A percentile compares a stretch with the other conserved stretches of the same genome.
phyloP scores from a whole-genome alignment of 176 grass and related monocot species.

The Bonia amplexicaulis region DNA sequence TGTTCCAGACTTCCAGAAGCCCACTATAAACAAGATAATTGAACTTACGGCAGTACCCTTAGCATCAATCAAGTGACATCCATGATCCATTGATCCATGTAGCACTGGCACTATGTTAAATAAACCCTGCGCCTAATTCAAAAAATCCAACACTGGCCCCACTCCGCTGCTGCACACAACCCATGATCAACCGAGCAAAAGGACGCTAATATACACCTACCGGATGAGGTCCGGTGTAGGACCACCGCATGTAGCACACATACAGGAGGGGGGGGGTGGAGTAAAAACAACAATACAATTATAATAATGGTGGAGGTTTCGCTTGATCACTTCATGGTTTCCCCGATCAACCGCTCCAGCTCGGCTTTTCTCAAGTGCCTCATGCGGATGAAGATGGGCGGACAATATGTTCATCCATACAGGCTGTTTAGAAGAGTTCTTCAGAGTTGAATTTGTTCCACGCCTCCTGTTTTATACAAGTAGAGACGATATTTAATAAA shows the following conservation, averaged over 20 bases:
- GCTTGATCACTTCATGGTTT: slow-evolving; percentile 5
- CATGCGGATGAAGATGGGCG: background rate
- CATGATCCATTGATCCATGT: slow-evolving; percentile 7
- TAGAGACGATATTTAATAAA: slow-evolving; percentile 2
- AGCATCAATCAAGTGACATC: slow-evolving; percentile 9
- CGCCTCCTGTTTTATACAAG: slow-evolving; percentile 53
- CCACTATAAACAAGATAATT: slow-evolving; percentile 33
- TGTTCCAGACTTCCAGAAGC: slow-evolving; percentile 16
- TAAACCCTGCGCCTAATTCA: slow-evolving; percentile 24
- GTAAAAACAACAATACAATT: slow-evolving; percentile 8
- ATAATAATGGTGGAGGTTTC: slow-evolving; percentile 8
- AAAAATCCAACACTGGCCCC: slow-evolving; percentile 22
- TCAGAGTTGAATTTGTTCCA: slow-evolving; percentile 77
- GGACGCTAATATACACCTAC: slow-evolving; percentile 39
- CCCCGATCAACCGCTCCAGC: background rate
- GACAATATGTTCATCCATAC: background rate
- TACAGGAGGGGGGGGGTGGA: background rate
- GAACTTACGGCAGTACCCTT: background rate
- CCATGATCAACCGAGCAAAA: slow-evolving; percentile 30
- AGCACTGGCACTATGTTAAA: slow-evolving; percentile 16
- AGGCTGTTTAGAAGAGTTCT: slow-evolving; percentile 52
- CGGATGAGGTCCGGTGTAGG: slow-evolving; percentile 10
- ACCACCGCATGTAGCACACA: slow-evolving; percentile 18
- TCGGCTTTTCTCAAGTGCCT: background rate
- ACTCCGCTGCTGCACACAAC: slow-evolving; percentile 8